These are phyloP conservation scores for Evernia prunastri DNA, from an alignment of 495 filamentous ascomycete species.

Conservation along the genomic window DNA sequence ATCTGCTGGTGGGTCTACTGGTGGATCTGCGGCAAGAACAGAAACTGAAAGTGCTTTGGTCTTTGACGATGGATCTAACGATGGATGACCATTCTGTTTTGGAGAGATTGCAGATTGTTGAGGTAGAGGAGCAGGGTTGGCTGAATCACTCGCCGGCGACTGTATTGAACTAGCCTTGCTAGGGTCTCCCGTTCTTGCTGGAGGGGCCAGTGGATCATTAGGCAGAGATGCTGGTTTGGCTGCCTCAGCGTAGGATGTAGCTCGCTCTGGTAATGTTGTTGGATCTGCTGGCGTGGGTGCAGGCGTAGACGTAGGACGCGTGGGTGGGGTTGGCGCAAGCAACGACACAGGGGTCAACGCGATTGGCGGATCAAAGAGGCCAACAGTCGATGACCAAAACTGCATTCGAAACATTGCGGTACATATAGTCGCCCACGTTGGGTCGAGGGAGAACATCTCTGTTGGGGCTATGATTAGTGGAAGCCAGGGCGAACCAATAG, in stretches of 20 bases:
- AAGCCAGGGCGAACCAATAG: slow-evolving; percentile 10
- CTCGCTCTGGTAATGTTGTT: background rate
- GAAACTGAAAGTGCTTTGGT: no score
- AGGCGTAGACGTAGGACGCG: slow-evolving; percentile 2
- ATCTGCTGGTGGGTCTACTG: no score
- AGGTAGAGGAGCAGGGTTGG: background rate
- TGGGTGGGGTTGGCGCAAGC: background rate
- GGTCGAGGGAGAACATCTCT: no score
- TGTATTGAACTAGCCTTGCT: no score
- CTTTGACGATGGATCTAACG: background rate
- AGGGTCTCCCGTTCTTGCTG: slow-evolving; percentile 3
- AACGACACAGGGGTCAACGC: background rate
- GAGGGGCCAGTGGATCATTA: background rate
- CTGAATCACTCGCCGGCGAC: background rate
- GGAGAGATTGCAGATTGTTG: background rate
- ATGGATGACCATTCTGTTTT: background rate
- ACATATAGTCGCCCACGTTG: background rate
- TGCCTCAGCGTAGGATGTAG: background rate
- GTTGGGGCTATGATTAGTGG: no score
- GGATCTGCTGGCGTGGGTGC: background rate
- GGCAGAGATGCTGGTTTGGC: slow-evolving; percentile 8
- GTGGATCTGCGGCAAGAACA: no score
- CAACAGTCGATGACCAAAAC: background rate
- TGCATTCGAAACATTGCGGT: background rate
- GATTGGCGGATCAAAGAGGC: background rate